Evolutionary conservation across 2,329 filamentous ascomycete species (phyloP).

Genomic region (Colletotrichum brevisporum): DNA sequence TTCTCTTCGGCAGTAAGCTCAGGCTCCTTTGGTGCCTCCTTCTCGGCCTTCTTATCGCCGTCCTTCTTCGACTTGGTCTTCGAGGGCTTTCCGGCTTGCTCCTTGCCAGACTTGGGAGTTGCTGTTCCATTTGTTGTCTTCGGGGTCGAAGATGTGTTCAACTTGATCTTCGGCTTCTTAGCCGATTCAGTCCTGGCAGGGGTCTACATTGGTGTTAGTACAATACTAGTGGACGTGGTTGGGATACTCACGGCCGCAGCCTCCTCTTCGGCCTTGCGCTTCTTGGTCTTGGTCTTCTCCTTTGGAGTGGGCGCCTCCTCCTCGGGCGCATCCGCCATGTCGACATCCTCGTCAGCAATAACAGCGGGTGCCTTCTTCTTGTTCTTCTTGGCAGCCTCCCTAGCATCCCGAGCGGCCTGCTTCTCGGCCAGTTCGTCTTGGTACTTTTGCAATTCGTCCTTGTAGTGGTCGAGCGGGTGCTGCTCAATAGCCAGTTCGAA

Average conservation of each 20-base stretch:
- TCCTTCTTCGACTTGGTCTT: constrained; percentile 69
- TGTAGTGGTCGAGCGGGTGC: constrained; percentile 85
- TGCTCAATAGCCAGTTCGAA: constrained; percentile 85
- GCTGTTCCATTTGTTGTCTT: constrained; percentile 77
- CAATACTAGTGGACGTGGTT: neutral
- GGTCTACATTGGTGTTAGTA: constrained; percentile 54
- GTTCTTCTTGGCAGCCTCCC: constrained; percentile 63
- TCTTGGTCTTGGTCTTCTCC: constrained; percentile 80
- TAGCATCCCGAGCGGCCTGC: constrained; percentile 62
- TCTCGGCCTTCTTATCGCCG: constrained; percentile 71
- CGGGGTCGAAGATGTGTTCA: constrained; percentile 75
- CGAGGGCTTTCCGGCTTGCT: constrained; percentile 65
- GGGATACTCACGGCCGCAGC: constrained; percentile 63
- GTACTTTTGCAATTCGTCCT: constrained; percentile 80
- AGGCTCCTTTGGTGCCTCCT: constrained; percentile 66
- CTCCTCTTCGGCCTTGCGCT: constrained; percentile 91
- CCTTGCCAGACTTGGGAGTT: constrained; percentile 68
- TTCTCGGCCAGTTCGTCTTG: constrained; percentile 76
- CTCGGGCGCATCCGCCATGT: constrained; percentile 72
- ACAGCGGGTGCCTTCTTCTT: constrained; percentile 64
- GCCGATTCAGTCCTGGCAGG: constrained; percentile 73
- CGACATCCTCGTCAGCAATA: constrained; percentile 69
- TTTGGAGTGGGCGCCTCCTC: constrained; percentile 73
- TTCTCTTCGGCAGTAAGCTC: constrained; percentile 72
- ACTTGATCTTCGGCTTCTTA: constrained; percentile 78